phyloP scores from a whole-genome alignment of 805 yeast genomes.

The Cyberlindnera maritima region DNA sequence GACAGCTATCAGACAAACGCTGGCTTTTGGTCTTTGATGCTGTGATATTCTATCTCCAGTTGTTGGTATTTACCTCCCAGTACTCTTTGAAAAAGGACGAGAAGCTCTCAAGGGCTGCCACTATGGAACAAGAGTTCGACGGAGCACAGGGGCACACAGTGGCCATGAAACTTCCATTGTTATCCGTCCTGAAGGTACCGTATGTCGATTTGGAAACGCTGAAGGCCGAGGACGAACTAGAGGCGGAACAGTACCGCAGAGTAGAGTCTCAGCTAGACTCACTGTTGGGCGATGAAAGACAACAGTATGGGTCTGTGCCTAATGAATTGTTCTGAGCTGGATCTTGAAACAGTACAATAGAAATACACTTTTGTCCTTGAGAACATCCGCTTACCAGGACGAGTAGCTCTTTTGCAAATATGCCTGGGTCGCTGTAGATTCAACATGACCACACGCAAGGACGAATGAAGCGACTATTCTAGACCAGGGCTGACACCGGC shows the following conservation, averaged over 20 bases:
- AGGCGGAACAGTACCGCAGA: conserved; percentile 4
- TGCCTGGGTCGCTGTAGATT: too few relatives aligned
- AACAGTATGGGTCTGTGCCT: conserved; percentile 4
- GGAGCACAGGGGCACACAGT: conserved; percentile 24
- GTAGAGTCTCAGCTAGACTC: conserved; percentile 8
- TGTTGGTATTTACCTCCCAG: conserved; percentile 16
- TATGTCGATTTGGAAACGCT: conserved; percentile 15
- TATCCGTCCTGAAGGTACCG: conserved; percentile 14
- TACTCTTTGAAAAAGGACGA: conserved; percentile 7
- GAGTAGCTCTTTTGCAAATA: too few relatives aligned
- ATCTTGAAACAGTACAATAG: background rate
- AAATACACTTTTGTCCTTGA: background rate
- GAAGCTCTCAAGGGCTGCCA: background rate
- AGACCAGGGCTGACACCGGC: too few relatives aligned
- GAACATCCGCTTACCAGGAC: too few relatives aligned
- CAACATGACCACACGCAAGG: too few relatives aligned
- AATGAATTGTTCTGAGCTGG: background rate
- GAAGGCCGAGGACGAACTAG: conserved; percentile 16
- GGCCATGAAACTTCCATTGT: conserved; percentile 14
- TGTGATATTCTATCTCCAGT: conserved; percentile 19
- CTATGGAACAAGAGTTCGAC: conserved; percentile 19
- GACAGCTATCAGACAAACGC: conserved; percentile 16
- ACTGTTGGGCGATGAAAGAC: conserved; percentile 7
- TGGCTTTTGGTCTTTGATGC: conserved; percentile 18
- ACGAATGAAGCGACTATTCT: too few relatives aligned